phyloP scores from a whole-genome alignment of 352 stramenopile species.

The Aphanomyces astaci region DNA sequence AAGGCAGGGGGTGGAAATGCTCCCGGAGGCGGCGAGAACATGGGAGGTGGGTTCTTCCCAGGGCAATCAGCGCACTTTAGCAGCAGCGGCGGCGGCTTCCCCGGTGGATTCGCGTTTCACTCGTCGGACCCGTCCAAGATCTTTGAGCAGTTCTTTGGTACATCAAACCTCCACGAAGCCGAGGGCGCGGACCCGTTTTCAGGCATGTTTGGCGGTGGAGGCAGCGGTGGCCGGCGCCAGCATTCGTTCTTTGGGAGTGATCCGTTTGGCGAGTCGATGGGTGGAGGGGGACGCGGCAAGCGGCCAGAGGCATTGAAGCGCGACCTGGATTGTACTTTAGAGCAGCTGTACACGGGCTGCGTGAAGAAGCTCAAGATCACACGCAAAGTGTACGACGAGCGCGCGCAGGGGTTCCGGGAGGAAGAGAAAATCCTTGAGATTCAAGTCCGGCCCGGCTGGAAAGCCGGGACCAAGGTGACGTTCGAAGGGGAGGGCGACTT shows the following conservation, averaged over 20 bases:
- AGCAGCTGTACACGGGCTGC: constrained; percentile 75
- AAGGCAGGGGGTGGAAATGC: constrained; percentile 45
- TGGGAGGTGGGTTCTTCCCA: constrained; percentile 29
- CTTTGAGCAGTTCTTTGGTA: constrained; percentile 88
- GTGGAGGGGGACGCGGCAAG: constrained; percentile 13
- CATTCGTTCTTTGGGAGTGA: constrained; percentile 21
- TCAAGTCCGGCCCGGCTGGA: constrained; percentile 94
- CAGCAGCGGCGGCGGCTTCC: constrained; percentile 31
- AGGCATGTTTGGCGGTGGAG: constrained; percentile 30
- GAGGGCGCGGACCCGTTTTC: constrained; percentile 55
- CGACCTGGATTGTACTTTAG: constrained; percentile 89
- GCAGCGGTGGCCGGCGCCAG: constrained; percentile 26
- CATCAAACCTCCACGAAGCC: constrained; percentile 66
- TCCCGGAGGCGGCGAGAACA: constrained; percentile 26
- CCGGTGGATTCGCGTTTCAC: constrained; percentile 55
- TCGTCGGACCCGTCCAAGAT: constrained; percentile 80
- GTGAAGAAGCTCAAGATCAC: constrained; percentile 93
- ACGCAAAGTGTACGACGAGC: constrained; percentile 81
- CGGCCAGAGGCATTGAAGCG: constrained; percentile 53
- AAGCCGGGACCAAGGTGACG: constrained; percentile 93
- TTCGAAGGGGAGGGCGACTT: constrained; percentile 91
- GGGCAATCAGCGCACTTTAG: constrained; percentile 7
- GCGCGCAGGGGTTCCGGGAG: constrained; percentile 82
- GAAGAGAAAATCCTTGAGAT: constrained; percentile 95
- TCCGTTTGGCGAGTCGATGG: constrained; percentile 31